Conservation (phyloP, 2,329 filamentous ascomycete genomes). For the Plenodomus tracheiphilus region DNA sequence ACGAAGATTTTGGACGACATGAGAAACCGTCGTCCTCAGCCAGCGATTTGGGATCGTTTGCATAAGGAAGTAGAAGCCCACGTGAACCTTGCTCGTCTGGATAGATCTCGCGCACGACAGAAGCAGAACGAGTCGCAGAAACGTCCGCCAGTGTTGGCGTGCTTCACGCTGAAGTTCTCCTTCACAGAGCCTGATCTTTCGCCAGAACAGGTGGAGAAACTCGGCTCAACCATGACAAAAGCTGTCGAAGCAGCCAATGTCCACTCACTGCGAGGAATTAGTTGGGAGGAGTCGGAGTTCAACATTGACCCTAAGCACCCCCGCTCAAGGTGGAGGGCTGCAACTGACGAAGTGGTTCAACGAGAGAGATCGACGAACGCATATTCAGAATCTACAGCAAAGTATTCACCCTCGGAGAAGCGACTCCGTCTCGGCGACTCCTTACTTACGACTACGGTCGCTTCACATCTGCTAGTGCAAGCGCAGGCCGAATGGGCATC, state of each 20-base stretch:
- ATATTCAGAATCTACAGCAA: no score
- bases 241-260: slow-evolving; percentile 3
- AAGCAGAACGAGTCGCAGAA: slow-evolving; percentile 1
- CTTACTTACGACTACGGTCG: no score
- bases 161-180: slow-evolving; percentile 9
- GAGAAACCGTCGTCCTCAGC: slow-evolving; percentile 4
- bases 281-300: no score
- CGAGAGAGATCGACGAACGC: no score
- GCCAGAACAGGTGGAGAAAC: not conserved
- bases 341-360: no score
- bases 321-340: no score
- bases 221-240: not conserved
- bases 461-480: no score
- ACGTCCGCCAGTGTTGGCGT: slow-evolving; percentile 6
- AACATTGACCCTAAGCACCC: no score
- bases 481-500: no score
- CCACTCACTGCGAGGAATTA: not conserved
- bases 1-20: slow-evolving; percentile 13
- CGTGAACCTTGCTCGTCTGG: slow-evolving; percentile 16
- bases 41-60: slow-evolving; percentile 14
- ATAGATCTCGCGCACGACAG: slow-evolving; percentile 3
- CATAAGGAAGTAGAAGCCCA: slow-evolving; percentile 10
- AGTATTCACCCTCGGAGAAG: no score
- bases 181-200: not conserved
- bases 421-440: no score